Evolutionary conservation across 257 asterid species (phyloP), one percentile per base, ranked within the genome.

Genomic region (Thymus quinquecostatus): DNA sequence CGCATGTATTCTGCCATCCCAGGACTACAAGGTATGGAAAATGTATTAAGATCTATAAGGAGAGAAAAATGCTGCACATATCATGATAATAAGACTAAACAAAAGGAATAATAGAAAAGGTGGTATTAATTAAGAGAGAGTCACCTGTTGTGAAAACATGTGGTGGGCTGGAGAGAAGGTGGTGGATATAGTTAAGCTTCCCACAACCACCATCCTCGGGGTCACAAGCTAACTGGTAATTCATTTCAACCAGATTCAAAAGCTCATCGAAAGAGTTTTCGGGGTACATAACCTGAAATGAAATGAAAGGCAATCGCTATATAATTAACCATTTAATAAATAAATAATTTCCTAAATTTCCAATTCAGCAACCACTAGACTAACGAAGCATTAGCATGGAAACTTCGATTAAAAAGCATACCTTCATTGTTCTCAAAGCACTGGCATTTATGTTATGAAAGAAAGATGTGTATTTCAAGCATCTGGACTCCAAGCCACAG

Each of bases 341-440:
- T 60, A 21, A 53, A 41, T 43, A 60, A 60, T 77, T 53, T 28
- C 53, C 47, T 45, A 72, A 32, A 74, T 34, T 21, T 40, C 30
- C 45, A 68, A 44, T 7, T 50, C 21, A 59, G 69, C 28, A 65
- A 74, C 55, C 64, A 60, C 62, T 27, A 44, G 62, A 71, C 34
- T 69, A 44, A 21, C 28, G n/a, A 69, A 57, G 33, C 58, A 76
- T 73, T 41, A 78, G 8, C 8, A 32, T 60, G 58, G 64, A 71
- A 14, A 71, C 12, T 71, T 69, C 12, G 50, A 64, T 38, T 69
- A 8, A 51, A 43, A 64, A 59, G 71, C 83, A 66, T 81, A 73
- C 97, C 97, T 94, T 89, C 97, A 86, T 83, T 66, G 96, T 94
- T 69, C 99, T 89, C 65, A 94, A 86, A 75, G 99, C 96, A 85